Base-by-base conservation (phyloP, 2,329 filamentous ascomycete species). In the Fusarium mexicanum region DNA sequence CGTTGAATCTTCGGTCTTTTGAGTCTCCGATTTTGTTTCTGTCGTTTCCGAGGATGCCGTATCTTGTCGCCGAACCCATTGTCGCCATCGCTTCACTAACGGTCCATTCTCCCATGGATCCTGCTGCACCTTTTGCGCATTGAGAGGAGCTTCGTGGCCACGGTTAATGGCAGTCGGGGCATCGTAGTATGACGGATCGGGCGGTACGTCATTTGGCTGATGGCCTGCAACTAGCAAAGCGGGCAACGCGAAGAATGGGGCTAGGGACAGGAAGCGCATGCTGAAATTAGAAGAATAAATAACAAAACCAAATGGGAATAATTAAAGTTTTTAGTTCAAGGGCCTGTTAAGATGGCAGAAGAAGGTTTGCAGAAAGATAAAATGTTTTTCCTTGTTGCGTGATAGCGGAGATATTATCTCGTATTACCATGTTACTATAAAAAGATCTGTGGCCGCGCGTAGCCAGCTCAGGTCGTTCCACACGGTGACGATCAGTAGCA, bases 11-110 rank as follows among this genome's bases (percentile, higher is more conserved):
- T 37, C 35, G 6, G 51, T 61, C 12, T 70, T 47, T 31, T 20
- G 43, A 0, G 50, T 55, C 13, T 38, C 46, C 1, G 64, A 31
- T 5, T 33, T 61, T 4, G 31, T 48, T 16, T 68, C 64, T 1
- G 67, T 71, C 9, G 44, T 62, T 18, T 16, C 37, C 16, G 55
- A 47, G 0, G 66, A 46, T 11, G 47, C 59, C 17, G 43, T 53
- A 9, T 71, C 57, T 33, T 71, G 67, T 9, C 69, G 67, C 24
- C 62, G 55, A 18, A 71, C 17, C 67, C 67, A 71, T n/a, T 67
- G 40, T 46, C n/a, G 61, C 69, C 69, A 67, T 17, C 46, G 55
- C 24, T 71, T 16, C 6, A 46, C 51, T 7, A 71, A 9, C 5
- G 50, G 50, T 0, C 29, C 31, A 2, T 55, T 50, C 7, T 26